These are phyloP conservation scores for Elsinoe fawcettii DNA, from an alignment of 2,329 filamentous ascomycete genomes.

Conservation along the genomic window DNA sequence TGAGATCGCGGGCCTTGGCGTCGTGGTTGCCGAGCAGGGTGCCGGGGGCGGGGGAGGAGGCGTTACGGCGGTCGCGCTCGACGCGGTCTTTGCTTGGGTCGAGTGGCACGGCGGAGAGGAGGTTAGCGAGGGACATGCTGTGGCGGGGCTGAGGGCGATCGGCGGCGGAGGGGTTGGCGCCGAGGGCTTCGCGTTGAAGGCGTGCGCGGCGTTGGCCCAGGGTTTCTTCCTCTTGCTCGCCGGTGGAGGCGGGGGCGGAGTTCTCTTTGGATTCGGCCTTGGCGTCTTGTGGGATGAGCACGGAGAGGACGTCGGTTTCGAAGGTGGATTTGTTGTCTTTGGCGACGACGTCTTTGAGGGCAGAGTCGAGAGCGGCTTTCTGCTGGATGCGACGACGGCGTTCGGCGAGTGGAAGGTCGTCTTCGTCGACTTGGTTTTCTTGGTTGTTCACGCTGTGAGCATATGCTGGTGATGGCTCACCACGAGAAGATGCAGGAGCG, in stretches of 20 bases:
- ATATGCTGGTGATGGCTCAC: conserved; percentile 16
- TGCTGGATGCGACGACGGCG: conserved; percentile 58
- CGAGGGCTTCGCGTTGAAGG: conserved; percentile 61
- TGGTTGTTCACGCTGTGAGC: conserved; percentile 24
- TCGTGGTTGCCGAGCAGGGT: conserved; percentile 36
- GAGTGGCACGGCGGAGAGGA: conserved; percentile 50
- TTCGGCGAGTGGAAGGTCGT: conserved; percentile 60
- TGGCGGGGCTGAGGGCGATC: conserved; percentile 37
- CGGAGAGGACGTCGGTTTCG: conserved; percentile 59
- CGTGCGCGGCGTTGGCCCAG: conserved; percentile 68
- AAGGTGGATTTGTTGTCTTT: conserved; percentile 44
- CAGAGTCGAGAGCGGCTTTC: conserved; percentile 42
- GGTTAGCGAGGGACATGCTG: conserved; percentile 53
- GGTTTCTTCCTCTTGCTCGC: conserved; percentile 60
- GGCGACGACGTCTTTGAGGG: conserved; percentile 41
- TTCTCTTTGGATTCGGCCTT: conserved; percentile 13
- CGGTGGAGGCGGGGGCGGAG: conserved; percentile 11
- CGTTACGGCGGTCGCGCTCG: conserved; percentile 32
- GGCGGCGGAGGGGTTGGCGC: conserved; percentile 17
- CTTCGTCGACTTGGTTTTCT: conserved; percentile 43
- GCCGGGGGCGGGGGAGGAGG: conserved; percentile 30
- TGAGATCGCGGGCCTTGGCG: conserved; percentile 19
- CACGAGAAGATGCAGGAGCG: background rate
- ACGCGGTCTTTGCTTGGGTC: conserved; percentile 29
- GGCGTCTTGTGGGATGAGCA: conserved; percentile 44